phyloP scores from a whole-genome alignment of 257 asterid species.

The Prunella vulgaris region DNA sequence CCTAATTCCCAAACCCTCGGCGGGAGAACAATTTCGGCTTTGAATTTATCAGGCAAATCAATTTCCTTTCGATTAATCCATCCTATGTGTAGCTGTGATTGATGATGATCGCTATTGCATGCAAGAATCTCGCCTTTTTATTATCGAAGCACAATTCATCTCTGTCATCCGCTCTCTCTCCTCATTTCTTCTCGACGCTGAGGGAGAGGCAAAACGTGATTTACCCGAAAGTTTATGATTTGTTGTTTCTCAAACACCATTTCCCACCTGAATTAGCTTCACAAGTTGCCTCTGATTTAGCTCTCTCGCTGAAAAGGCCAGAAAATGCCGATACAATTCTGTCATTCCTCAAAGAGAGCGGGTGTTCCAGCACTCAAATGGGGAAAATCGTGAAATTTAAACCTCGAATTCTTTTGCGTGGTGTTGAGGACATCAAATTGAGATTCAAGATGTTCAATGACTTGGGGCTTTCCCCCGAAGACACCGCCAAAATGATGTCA shows the following conservation, averaged over 20 bases:
- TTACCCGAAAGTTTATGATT: not conserved
- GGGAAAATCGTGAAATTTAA: not conserved
- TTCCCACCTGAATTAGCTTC: conserved; percentile 24
- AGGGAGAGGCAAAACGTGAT: not conserved
- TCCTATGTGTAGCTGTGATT: not conserved
- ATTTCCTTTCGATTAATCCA: not conserved
- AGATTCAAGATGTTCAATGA: conserved; percentile 39
- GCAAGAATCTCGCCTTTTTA: conserved; percentile 11
- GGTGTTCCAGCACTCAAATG: conserved; percentile 36
- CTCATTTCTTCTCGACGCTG: conserved; percentile 14
- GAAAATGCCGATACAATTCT: conserved; percentile 23
- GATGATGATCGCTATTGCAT: conserved; percentile 12
- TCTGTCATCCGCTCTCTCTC: not conserved
- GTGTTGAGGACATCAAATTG: conserved; percentile 27
- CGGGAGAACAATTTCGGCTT: too few relatives aligned
- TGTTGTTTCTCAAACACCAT: conserved; percentile 12
- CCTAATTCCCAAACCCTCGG: not conserved
- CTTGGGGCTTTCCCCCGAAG: conserved; percentile 24
- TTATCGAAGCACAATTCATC: not conserved
- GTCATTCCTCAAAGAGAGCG: conserved; percentile 27
- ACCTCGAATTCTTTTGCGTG: conserved; percentile 15
- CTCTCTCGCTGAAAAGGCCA: not conserved
- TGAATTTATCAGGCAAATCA: not conserved
- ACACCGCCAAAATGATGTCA: conserved; percentile 22
- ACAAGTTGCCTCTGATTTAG: not conserved